These are phyloP conservation scores for Microdochium trichocladiopsis DNA, from an alignment of 2,329 filamentous ascomycete species.

Conservation along the genomic window DNA sequence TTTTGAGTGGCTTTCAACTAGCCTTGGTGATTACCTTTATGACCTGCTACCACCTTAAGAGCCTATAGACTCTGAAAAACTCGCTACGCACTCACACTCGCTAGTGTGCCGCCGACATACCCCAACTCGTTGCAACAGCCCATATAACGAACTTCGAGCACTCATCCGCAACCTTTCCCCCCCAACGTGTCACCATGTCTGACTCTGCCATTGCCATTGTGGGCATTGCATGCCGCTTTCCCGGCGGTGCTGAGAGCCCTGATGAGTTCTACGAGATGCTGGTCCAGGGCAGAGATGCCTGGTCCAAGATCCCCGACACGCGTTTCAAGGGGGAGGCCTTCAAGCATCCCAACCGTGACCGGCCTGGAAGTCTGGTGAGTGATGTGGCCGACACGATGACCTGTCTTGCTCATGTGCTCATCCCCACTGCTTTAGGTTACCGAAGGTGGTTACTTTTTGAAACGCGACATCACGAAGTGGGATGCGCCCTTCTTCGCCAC, in stretches of 20 bases:
- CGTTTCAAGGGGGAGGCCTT: conserved; percentile 1
- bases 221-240: conserved; percentile 2
- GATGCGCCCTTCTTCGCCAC: conserved; percentile 30
- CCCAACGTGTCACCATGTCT: neutral
- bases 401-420: conserved; percentile 8
- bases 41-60: neutral
- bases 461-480: conserved; percentile 20
- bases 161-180: neutral
- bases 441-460: conserved; percentile 14
- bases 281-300: neutral
- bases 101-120: neutral
- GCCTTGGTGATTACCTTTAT: neutral
- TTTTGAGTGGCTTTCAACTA: neutral
- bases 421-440: neutral
- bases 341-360: conserved; percentile 3
- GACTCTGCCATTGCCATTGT: conserved; percentile 2
- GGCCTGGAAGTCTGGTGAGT: conserved; percentile 1
- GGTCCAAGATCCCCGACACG: neutral
- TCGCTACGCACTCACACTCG: too few species aligned
- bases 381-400: neutral
- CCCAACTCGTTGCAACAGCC: neutral
- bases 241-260: conserved; percentile 1
- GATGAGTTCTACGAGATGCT: neutral
- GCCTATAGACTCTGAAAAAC: too few species aligned
- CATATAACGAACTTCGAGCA: neutral